These are phyloP conservation scores for Neoarthrinium moseri DNA, from an alignment of 2,329 filamentous ascomycete species.

Conservation along the genomic window DNA sequence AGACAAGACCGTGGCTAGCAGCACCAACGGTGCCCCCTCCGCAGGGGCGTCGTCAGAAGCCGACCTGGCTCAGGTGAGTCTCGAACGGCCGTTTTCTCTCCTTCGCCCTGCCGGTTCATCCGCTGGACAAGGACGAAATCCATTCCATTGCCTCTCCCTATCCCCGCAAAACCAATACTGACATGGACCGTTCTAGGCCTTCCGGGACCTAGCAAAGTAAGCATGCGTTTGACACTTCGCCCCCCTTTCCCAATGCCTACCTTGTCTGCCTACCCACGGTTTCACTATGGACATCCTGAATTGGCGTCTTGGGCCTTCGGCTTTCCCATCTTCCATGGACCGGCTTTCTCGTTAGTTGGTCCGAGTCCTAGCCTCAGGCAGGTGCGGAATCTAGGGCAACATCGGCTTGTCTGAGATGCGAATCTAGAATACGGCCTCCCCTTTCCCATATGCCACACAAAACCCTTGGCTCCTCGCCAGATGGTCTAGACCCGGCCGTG, in stretches of 20 bases:
- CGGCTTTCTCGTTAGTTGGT: too few relatives aligned
- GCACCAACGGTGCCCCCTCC: background rate
- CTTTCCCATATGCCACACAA: too few relatives aligned
- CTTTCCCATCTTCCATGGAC: slow-evolving; percentile 2
- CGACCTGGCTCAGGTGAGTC: slow-evolving; percentile 11
- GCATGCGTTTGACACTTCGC: slow-evolving; percentile 7
- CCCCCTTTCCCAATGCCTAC: background rate
- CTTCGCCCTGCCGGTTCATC: background rate
- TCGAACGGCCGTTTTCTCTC: background rate
- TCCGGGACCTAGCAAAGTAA: slow-evolving; percentile 30
- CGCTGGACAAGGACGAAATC: background rate
- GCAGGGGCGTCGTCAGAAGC: slow-evolving; percentile 8
- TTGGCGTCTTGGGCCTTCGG: too few relatives aligned
- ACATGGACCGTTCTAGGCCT: slow-evolving; percentile 25
- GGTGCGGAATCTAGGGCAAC: too few relatives aligned
- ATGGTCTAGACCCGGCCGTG: background rate
- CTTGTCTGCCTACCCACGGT: too few relatives aligned
- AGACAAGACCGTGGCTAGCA: background rate
- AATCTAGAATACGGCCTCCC: too few relatives aligned
- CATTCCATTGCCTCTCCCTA: background rate
- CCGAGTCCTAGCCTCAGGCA: too few relatives aligned
- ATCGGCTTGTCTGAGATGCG: too few relatives aligned
- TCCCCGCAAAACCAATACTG: slow-evolving; percentile 4
- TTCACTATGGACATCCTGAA: too few relatives aligned
- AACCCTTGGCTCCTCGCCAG: background rate